These are phyloP conservation scores for Cubamyces lactineus DNA, from an alignment of 768 basidiomycete species.

Conservation along the genomic window DNA sequence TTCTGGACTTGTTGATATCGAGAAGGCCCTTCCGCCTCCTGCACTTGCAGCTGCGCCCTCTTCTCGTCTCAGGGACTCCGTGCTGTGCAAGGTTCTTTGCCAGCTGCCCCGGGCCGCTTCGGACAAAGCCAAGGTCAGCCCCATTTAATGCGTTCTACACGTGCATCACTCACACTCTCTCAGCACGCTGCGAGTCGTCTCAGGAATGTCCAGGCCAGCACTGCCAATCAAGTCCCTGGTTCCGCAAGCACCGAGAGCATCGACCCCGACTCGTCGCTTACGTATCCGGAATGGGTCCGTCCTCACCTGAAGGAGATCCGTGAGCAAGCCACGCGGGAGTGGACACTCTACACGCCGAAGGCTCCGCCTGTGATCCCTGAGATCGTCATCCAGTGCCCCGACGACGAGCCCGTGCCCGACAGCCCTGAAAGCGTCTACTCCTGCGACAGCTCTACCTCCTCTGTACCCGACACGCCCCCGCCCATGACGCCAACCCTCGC, in stretches of 20 bases:
- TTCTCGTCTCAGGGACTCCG: slow-evolving; percentile 19
- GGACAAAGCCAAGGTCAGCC: slow-evolving; percentile 13
- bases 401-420: slow-evolving; percentile 3
- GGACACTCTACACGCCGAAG: slow-evolving; percentile 8
- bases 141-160: not conserved
- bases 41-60: slow-evolving; percentile 2
- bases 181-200: not conserved
- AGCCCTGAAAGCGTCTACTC: slow-evolving; percentile 18
- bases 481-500: slow-evolving; percentile 10
- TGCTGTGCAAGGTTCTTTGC: slow-evolving; percentile 17
- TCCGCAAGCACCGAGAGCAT: not conserved
- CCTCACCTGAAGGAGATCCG: slow-evolving; percentile 15
- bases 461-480: slow-evolving; percentile 12
- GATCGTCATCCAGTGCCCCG: slow-evolving; percentile 15
- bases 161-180: not conserved
- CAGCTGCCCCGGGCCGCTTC: slow-evolving; percentile 1
- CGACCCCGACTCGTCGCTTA: slow-evolving; percentile 13
- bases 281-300: slow-evolving; percentile 20
- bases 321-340: slow-evolving; percentile 14
- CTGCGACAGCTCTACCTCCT: slow-evolving; percentile 1
- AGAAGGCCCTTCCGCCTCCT: slow-evolving; percentile 8
- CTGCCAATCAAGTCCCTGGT: not conserved
- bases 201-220: slow-evolving; percentile 5
- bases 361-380: not conserved
- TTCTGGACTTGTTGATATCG: slow-evolving; percentile 1